A percentile compares a stretch with the other conserved stretches of the same genome.
phyloP scores from a whole-genome alignment of 2,329 filamentous ascomycete species.

The Lecanosticta acicola region DNA sequence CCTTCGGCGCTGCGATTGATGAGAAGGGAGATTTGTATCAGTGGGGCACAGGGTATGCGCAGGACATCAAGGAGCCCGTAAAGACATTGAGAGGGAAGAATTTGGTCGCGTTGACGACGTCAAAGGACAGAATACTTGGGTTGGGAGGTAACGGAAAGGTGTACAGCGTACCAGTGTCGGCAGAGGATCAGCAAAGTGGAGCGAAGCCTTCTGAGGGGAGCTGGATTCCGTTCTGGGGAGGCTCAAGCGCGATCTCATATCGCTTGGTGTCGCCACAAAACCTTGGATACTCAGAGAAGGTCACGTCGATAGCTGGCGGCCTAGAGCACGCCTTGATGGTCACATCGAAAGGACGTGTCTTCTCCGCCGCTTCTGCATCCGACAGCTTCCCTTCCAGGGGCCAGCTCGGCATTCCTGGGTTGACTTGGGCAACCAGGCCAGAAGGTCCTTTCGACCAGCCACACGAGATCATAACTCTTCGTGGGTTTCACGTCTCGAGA shows the following conservation, averaged over 20 bases:
- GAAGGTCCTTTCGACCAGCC: slow-evolving; percentile 72
- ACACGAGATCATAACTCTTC: slow-evolving; percentile 69
- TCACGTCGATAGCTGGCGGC: slow-evolving; percentile 70
- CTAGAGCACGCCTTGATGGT: slow-evolving; percentile 81
- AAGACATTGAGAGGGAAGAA: slow-evolving; percentile 77
- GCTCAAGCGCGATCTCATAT: slow-evolving; percentile 58
- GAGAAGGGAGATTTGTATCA: slow-evolving; percentile 86
- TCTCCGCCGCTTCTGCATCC: slow-evolving; percentile 76
- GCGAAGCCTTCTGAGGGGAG: slow-evolving; percentile 58
- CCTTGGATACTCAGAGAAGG: slow-evolving; percentile 63
- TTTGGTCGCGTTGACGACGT: slow-evolving; percentile 68
- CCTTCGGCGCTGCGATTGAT: slow-evolving; percentile 78
- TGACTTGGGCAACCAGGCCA: slow-evolving; percentile 74
- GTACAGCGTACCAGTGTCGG: slow-evolving; percentile 76
- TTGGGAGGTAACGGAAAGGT: slow-evolving; percentile 69
- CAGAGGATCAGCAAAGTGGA: slow-evolving; percentile 62
- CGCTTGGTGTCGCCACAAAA: slow-evolving; percentile 62
- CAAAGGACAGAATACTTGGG: slow-evolving; percentile 75
- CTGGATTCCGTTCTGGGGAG: slow-evolving; percentile 72
- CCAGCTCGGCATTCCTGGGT: slow-evolving; percentile 78
- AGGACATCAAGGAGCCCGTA: slow-evolving; percentile 57
- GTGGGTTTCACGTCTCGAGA: slow-evolving; percentile 63
- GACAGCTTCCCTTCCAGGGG: slow-evolving; percentile 74
- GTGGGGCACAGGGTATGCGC: slow-evolving; percentile 77
- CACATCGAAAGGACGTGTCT: slow-evolving; percentile 78